These are phyloP conservation scores for Ophiostoma montium DNA, from an alignment of 2,329 filamentous ascomycete species.

Conservation along the genomic window DNA sequence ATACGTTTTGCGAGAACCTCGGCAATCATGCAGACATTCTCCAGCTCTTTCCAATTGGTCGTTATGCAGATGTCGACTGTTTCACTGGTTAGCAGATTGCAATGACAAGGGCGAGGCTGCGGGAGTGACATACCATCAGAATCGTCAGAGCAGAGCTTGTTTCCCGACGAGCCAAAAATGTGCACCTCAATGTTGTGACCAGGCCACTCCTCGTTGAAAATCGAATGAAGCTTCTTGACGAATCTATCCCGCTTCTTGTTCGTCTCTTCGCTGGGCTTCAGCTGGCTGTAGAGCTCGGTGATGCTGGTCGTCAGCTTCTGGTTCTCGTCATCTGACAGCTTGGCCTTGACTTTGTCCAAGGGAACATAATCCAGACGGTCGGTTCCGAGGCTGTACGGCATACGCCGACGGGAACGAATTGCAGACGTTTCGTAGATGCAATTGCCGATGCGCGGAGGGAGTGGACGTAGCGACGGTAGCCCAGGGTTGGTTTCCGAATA, in stretches of 20 bases:
- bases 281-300: conserved; percentile 66
- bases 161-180: conserved; percentile 96
- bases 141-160: conserved; percentile 84
- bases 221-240: conserved; percentile 72
- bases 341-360: conserved; percentile 56
- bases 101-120: background rate
- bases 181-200: conserved; percentile 79
- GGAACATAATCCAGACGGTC: conserved; percentile 62
- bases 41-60: conserved; percentile 73
- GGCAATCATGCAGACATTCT: conserved; percentile 82
- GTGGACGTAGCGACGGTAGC: conserved; percentile 52
- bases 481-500: conserved; percentile 77
- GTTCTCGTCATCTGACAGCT: conserved; percentile 59
- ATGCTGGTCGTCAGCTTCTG: conserved; percentile 67
- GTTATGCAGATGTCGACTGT: conserved; percentile 96
- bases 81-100: background rate
- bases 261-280: conserved; percentile 70
- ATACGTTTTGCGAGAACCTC: conserved; percentile 72
- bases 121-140: conserved; percentile 64
- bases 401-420: conserved; percentile 67
- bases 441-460: conserved; percentile 42
- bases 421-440: conserved; percentile 86
- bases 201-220: conserved; percentile 86
- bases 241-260: conserved; percentile 62
- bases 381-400: conserved; percentile 82